phyloP scores from a whole-genome alignment of 768 basidiomycete species.

The Collybia sordida region DNA sequence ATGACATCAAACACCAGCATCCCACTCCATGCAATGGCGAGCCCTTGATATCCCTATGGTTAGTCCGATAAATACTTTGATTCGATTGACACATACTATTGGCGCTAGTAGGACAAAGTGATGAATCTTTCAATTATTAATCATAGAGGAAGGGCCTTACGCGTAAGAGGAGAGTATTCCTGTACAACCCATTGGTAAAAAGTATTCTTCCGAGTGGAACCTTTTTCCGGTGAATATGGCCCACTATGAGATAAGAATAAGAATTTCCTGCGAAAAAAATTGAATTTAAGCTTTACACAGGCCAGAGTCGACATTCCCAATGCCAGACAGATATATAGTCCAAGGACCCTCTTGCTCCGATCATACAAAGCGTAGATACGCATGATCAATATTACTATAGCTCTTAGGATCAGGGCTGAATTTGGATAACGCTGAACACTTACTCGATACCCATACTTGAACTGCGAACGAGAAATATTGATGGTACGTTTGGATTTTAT shows the following conservation, averaged over 20 bases:
- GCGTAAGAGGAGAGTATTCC: no score
- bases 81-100: neutral
- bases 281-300: no score
- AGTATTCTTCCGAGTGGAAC: no score
- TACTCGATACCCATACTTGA: conserved; percentile 34
- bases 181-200: no score
- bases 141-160: no score
- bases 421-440: conserved; percentile 9
- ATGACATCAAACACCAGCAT: conserved; percentile 39
- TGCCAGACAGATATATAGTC: conserved; percentile 23
- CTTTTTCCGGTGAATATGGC: no score
- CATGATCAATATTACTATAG: conserved; percentile 35
- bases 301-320: conserved; percentile 22
- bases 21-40: conserved; percentile 36
- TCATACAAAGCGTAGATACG: conserved; percentile 43
- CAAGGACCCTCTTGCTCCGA: conserved; percentile 29
- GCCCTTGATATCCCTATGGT: no score
- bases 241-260: no score
- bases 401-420: no score
- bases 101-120: conserved; percentile 18
- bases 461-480: conserved; percentile 31
- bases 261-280: no score
- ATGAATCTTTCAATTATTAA: conserved; percentile 11
- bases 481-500: conserved; percentile 29
- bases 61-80: neutral